Percentiles rank a stretch among this genome's conserved stretches.
Conservation (phyloP, 1,139 yeast genomes). For the Candida frijolesensis region DNA sequence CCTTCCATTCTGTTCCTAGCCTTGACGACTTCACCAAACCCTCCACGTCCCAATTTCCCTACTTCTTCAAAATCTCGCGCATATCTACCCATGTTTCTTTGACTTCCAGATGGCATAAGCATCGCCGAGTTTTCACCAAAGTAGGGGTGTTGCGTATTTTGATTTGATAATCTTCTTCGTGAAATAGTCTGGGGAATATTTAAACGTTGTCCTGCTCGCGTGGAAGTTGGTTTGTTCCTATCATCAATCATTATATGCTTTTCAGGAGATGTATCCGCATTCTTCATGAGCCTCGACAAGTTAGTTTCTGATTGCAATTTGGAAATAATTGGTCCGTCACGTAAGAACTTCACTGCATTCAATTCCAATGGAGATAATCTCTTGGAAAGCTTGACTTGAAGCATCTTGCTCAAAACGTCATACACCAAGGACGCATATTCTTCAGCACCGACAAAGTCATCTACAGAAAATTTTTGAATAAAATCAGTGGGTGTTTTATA, state of each 20-base stretch:
- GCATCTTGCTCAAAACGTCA: slow-evolving; percentile 68
- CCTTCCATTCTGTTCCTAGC: slow-evolving; percentile 94
- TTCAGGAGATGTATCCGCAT: background rate
- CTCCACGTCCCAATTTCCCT: slow-evolving; percentile 91
- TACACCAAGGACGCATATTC: slow-evolving; percentile 45
- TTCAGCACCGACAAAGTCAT: slow-evolving; percentile 31
- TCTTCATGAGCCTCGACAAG: slow-evolving; percentile 5
- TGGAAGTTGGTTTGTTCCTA: background rate
- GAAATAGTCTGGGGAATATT: slow-evolving; percentile 5
- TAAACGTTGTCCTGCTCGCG: background rate
- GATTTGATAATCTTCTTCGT: slow-evolving; percentile 23
- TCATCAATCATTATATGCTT: background rate
- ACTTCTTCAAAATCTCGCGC: slow-evolving; percentile 88
- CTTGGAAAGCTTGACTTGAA: slow-evolving; percentile 66
- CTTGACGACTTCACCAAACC: slow-evolving; percentile 95
- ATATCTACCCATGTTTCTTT: slow-evolving; percentile 33
- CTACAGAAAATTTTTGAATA: slow-evolving; percentile 43
- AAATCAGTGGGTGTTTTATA: slow-evolving; percentile 67
- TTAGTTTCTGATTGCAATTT: slow-evolving; percentile 8
- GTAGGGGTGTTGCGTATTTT: slow-evolving; percentile 15
- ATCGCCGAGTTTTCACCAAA: slow-evolving; percentile 6
- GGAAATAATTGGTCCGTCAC: slow-evolving; percentile 57
- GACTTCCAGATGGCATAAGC: slow-evolving; percentile 7
- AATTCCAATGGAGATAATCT: slow-evolving; percentile 84
- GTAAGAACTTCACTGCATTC: slow-evolving; percentile 76